phyloP scores from a whole-genome alignment of 1,284 basidiomycete species.

The Cystobasidiaceae sp. region DNA sequence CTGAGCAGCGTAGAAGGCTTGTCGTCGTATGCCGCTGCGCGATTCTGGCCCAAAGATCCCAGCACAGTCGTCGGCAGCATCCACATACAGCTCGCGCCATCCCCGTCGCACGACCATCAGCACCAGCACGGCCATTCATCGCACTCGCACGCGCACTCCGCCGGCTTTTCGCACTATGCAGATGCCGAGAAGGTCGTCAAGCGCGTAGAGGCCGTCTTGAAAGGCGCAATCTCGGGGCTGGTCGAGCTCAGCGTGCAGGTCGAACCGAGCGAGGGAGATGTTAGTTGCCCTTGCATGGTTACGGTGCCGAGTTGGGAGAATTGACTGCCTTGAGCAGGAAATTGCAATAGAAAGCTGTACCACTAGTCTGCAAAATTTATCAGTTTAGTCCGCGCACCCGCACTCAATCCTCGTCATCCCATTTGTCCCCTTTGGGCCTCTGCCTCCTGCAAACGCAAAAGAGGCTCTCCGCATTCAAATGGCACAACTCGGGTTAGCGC shows the following conservation, averaged over 20 bases:
- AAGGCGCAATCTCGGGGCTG: conserved; percentile 66
- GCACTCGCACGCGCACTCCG: conserved; percentile 30
- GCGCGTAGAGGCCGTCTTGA: conserved; percentile 66
- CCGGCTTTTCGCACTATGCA: conserved; percentile 48
- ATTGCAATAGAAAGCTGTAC: too few species aligned
- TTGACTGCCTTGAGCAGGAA: too few species aligned
- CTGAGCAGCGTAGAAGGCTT: conserved; percentile 66
- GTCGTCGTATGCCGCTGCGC: conserved; percentile 68
- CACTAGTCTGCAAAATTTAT: too few species aligned
- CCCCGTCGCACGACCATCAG: conserved; percentile 56
- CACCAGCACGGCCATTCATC: conserved; percentile 54
- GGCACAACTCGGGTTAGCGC: too few species aligned
- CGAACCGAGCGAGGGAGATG: conserved; percentile 41
- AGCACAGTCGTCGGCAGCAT: conserved; percentile 81
- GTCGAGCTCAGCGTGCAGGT: conserved; percentile 84
- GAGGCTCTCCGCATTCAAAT: too few species aligned
- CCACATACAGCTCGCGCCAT: conserved; percentile 69
- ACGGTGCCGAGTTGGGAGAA: not conserved
- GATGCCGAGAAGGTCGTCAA: conserved; percentile 66
- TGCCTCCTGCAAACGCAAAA: too few species aligned
- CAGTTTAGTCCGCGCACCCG: too few species aligned
- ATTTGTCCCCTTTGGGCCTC: too few species aligned
- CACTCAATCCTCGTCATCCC: too few species aligned
- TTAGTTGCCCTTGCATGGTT: conserved; percentile 25
- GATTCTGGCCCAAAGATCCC: conserved; percentile 96